A percentile compares a stretch with the other conserved stretches of the same genome.
Conservation (phyloP, 139 green algal species). For the Coccomyxa sp. region DNA sequence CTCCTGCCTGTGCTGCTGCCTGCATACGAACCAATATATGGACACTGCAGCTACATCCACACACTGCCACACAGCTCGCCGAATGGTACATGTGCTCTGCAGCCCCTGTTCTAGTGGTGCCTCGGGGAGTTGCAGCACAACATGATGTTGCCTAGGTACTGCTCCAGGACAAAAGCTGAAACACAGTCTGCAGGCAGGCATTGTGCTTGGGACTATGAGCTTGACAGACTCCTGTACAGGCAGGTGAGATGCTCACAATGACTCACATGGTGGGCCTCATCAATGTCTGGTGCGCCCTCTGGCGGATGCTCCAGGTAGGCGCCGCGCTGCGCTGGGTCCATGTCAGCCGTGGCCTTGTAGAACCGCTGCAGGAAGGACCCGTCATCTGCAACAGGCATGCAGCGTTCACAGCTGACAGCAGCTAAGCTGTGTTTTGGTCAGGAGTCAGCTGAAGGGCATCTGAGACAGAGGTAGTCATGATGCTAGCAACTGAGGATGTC, state of each 20-base stretch:
- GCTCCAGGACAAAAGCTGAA: not conserved
- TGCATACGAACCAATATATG: too few species aligned
- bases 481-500: not conserved
- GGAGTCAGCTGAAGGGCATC: not conserved
- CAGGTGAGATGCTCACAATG: not conserved
- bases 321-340: constrained; percentile 56
- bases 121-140: not conserved
- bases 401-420: not conserved
- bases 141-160: not conserved
- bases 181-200: not conserved
- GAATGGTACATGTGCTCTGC: not conserved
- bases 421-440: not conserved
- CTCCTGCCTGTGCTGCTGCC: constrained; percentile 62
- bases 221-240: not conserved
- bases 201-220: not conserved
- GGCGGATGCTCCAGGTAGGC: constrained; percentile 78
- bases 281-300: constrained; percentile 67
- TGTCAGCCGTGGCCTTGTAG: constrained; percentile 41
- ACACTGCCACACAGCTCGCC: not conserved
- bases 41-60: too few species aligned
- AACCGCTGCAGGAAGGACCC: constrained; percentile 77
- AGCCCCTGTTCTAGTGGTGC: not conserved
- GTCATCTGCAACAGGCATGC: constrained; percentile 26
- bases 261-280: constrained; percentile 74
- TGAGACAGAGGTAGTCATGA: not conserved